Evolutionary conservation across 2,329 filamentous ascomycete species (phyloP).

Genomic region (Colletotrichum nymphaeae): DNA sequence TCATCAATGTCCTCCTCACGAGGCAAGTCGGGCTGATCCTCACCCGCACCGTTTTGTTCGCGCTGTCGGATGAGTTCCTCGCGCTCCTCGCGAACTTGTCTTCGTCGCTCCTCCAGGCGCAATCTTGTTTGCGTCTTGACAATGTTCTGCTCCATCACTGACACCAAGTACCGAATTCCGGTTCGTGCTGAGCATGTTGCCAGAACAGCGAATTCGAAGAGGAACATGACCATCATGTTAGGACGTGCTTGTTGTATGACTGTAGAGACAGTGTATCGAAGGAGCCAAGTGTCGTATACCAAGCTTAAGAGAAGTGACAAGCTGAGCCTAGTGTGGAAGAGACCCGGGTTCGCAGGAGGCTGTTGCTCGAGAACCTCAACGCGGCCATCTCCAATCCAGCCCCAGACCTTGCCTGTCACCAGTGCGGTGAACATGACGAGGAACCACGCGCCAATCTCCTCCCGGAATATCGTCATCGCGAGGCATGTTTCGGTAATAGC

Average conservation of each 20-base stretch:
- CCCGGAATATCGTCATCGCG: slow-evolving; percentile 98
- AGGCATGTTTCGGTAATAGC: slow-evolving; percentile 96
- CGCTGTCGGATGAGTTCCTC: slow-evolving; percentile 63
- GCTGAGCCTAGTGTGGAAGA: slow-evolving; percentile 88
- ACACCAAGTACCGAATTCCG: slow-evolving; percentile 80
- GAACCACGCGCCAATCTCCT: slow-evolving; percentile 94
- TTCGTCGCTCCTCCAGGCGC: slow-evolving; percentile 75
- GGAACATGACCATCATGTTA: slow-evolving; percentile 99
- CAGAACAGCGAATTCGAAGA: slow-evolving; percentile 95
- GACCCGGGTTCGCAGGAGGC: slow-evolving; percentile 85
- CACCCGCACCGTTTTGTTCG: slow-evolving; percentile 57
- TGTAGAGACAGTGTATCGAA: slow-evolving; percentile 83
- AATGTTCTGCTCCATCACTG: slow-evolving; percentile 81
- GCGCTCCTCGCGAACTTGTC: slow-evolving; percentile 72
- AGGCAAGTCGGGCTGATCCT: slow-evolving; percentile 62
- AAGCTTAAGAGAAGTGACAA: slow-evolving; percentile 84
- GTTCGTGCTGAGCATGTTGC: slow-evolving; percentile 85
- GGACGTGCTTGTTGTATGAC: slow-evolving; percentile 90
- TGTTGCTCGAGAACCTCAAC: slow-evolving; percentile 97
- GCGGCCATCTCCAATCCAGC: slow-evolving; percentile 95
- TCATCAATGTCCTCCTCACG: slow-evolving; percentile 85
- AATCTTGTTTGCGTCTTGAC: slow-evolving; percentile 78
- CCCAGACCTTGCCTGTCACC: slow-evolving; percentile 96
- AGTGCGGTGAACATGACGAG: slow-evolving; percentile 95
- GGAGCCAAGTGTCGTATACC: slow-evolving; percentile 81